Percentiles rank a stretch among this genome's conserved stretches.
phyloP scores from a whole-genome alignment of 2,329 filamentous ascomycete species.

The Nemania bipapillata region DNA sequence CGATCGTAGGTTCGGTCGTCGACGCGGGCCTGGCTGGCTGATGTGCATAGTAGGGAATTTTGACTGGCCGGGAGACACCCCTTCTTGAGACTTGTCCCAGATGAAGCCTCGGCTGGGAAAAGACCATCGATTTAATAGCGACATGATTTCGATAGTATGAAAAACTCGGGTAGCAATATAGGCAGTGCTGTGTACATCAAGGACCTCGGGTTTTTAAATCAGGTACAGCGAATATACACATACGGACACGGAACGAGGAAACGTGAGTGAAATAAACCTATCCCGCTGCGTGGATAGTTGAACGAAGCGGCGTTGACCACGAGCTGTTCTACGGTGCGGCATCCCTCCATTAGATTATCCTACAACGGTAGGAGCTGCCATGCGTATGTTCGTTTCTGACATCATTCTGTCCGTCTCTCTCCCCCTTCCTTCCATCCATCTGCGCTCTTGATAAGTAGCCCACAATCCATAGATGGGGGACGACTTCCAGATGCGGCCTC shows the following conservation, averaged over 20 bases:
- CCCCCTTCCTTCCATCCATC: not conserved
- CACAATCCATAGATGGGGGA: not conserved
- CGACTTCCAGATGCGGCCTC: not conserved
- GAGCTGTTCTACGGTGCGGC: not conserved
- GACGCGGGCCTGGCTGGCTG: conserved; percentile 21
- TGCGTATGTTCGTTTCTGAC: not conserved
- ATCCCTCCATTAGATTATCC: not conserved
- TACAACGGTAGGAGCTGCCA: conserved; percentile 9
- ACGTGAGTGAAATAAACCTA: not conserved
- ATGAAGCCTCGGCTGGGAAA: conserved; percentile 34
- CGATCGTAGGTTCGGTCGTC: conserved; percentile 30
- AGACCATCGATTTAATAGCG: conserved; percentile 35
- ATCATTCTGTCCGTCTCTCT: conserved; percentile 7
- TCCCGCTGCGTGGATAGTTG: not conserved
- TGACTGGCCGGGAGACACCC: conserved; percentile 9
- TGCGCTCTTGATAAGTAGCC: not conserved
- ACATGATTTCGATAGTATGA: conserved; percentile 28
- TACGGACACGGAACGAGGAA: not conserved
- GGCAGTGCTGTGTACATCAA: conserved; percentile 10
- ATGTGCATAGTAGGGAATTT: conserved; percentile 34
- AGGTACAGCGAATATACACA: conserved; percentile 2
- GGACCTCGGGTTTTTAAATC: not conserved
- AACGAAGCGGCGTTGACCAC: no score
- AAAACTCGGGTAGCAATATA: conserved; percentile 19
- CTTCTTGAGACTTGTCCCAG: conserved; percentile 24